Evolutionary conservation across 257 asterid species (phyloP).

Genomic region (Echium plantagineum): DNA sequence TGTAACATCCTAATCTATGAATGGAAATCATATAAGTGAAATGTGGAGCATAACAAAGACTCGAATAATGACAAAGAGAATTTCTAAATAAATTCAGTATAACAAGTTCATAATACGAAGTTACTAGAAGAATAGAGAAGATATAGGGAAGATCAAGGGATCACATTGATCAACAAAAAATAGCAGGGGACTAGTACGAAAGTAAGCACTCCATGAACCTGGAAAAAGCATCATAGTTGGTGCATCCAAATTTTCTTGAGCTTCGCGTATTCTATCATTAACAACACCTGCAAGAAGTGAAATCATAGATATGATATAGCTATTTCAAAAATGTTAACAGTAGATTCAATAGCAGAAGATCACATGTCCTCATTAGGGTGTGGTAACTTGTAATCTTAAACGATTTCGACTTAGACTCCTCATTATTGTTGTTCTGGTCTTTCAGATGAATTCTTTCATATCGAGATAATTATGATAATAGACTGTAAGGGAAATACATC

Average conservation of each 20-base stretch:
- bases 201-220: constrained; percentile 35
- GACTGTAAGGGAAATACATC: background rate
- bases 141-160: background rate
- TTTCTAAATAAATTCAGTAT: too few species aligned
- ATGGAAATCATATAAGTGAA: too few species aligned
- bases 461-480: background rate
- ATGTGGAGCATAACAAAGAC: too few species aligned
- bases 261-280: constrained; percentile 74
- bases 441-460: background rate
- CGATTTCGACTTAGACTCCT: background rate
- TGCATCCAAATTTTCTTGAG: constrained; percentile 61
- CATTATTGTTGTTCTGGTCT: background rate
- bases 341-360: background rate
- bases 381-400: background rate
- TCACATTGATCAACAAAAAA: background rate
- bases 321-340: background rate
- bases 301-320: background rate
- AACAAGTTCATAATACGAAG: too few species aligned
- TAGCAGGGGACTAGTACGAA: background rate
- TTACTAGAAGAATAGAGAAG: too few species aligned
- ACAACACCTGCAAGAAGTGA: constrained; percentile 57
- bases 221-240: constrained; percentile 95
- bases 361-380: background rate
- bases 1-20: too few species aligned
- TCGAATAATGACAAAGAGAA: background rate